Base-by-base conservation (phyloP, 1,284 basidiomycete species). In the Exsudoporus floridanus region DNA sequence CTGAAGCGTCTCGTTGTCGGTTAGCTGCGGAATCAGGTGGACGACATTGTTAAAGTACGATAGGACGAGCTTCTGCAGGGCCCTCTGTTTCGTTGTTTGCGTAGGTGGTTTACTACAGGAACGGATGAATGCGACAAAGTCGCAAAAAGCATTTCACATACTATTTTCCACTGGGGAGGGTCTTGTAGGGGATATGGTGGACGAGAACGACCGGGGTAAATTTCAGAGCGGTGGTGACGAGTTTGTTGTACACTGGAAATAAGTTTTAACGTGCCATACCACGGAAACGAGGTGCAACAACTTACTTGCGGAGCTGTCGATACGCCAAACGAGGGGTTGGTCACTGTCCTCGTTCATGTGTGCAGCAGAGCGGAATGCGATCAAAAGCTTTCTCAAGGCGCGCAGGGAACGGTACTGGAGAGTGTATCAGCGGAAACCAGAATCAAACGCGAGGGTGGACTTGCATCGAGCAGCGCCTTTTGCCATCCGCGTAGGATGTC, bases 301-400 rank as follows among this genome's bases (percentile, higher is more conserved):
- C 31, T 42, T 48, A 69, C 92, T 85, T 56, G 80, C 75, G 1
- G 92, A 79, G 61, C 77, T 90, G 61, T 94, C 88, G 48, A 95
- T 92, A 46, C 80, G 82, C 86, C 92, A 95, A 19, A 84, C 85
- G 16, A 89, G 76, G 9, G 81, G 76, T 54, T 86, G 83, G 43
- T n/a, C n/a, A n/a, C 83, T 79, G n/a, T 94, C 91, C 60, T 93
- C 90, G 63, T 94, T 92, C 84, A 92, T 89, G 66, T 92, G 84
- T 0, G 83, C 90, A 2, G 93, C 94, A 1, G 92, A 85, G 52
- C 93, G 82, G 78, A 97, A 97, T 0, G 93, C 94, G 36, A 94
- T 79, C 35, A 98, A 76, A 6, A 97, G 79, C 65, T 90, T 93
- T 55, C 93, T 78, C 38, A 99, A 74, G 0, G 93, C 88, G 54